Base-by-base conservation (phyloP, 2,329 filamentous ascomycete species). In the Fulvia fulva region DNA sequence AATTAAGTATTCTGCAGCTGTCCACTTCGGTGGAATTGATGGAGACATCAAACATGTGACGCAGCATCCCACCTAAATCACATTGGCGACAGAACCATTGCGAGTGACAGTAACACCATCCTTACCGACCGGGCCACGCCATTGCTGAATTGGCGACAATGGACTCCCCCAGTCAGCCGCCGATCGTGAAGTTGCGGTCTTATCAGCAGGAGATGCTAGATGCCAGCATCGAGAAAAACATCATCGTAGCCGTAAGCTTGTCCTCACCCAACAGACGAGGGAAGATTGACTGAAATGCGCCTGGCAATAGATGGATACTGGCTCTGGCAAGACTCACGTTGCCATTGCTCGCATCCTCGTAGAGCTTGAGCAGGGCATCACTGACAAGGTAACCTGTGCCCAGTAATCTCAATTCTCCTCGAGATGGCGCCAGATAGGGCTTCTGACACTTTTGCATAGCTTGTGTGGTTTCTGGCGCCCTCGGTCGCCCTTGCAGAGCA, bases 191-290 rank as follows among this genome's bases (percentile, higher is more conserved):
- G 23, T 68, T 78, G 5, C 75, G 78, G 11, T 71, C 73, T 1
- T 80, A 80, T 59, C 78, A 80, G 70, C 68, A 74, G 63, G 78
- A 81, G 64, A 80, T 80, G 78, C 71, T 80, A 2, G 72, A 77
- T 44, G 71, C 73, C 56, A 78, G 76, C 63, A 58, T 80, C 32
- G 66, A 69, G 45, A 63, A 67, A 19, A 81, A 81, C 60, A 70
- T 78, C 55, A 78, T 80, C 53, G 76, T 80, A 41, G 77, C 73
- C 12, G 69, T 71, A 58, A 32, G 66, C 7, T 22, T 11, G 19
- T 16, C 37, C 51, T 3, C 32, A 11, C 26, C 37, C n/a, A 7
- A 23, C 26, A 30, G 23, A 1, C 12, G 12, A 23, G 19, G 55
- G 58, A 37, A 58, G 14, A 21, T 19, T 9, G 52, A 70, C n/a